phyloP scores from a whole-genome alignment of 345 rosid species.

The Syzygium aqueum region DNA sequence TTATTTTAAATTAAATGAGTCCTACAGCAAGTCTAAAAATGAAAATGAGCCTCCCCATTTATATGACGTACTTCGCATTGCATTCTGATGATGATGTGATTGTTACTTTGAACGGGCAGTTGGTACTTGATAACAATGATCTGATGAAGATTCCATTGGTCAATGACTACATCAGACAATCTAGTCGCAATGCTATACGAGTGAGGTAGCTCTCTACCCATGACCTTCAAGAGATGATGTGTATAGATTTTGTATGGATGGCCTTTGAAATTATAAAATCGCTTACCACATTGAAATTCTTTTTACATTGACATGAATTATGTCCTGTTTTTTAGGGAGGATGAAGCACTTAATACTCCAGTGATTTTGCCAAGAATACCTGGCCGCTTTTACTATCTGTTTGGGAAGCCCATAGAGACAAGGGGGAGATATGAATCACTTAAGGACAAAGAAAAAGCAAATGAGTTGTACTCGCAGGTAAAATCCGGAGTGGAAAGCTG shows the following conservation, averaged over 20 bases:
- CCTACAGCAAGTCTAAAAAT: neutral
- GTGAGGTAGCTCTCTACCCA: slow-evolving; percentile 32
- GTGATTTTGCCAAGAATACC: slow-evolving; percentile 60
- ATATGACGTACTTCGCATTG: neutral
- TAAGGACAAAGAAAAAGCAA: slow-evolving; percentile 43
- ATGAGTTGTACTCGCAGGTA: slow-evolving; percentile 43
- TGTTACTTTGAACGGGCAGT: slow-evolving; percentile 29
- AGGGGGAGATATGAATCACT: slow-evolving; percentile 47
- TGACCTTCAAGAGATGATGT: neutral
- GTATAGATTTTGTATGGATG: neutral
- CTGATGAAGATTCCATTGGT: slow-evolving; percentile 53
- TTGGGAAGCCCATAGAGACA: slow-evolving; percentile 67
- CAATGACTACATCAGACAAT: slow-evolving; percentile 22
- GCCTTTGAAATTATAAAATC: neutral
- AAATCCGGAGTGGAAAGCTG: slow-evolving; percentile 49
- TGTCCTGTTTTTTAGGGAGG: slow-evolving; percentile 32
- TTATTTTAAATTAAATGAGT: neutral
- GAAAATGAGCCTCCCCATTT: neutral
- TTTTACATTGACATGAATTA: neutral
- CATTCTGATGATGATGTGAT: neutral
- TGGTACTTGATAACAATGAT: slow-evolving; percentile 62
- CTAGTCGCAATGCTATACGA: neutral
- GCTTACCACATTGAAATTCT: neutral
- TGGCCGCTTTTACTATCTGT: slow-evolving; percentile 62
- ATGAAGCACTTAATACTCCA: slow-evolving; percentile 34